Base-by-base conservation (phyloP, 2,329 filamentous ascomycete genomes). In the Falciphora oryzae region DNA sequence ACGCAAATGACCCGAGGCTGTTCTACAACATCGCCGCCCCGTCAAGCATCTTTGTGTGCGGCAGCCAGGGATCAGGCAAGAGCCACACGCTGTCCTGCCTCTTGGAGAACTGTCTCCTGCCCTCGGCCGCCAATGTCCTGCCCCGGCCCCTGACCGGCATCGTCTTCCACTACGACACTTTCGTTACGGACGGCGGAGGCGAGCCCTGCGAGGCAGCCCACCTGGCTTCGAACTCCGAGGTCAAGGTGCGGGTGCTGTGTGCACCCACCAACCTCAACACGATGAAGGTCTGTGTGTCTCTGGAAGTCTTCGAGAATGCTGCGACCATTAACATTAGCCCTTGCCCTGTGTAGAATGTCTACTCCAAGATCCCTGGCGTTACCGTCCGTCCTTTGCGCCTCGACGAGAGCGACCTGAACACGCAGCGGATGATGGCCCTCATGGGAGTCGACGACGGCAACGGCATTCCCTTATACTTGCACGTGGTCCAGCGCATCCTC, bases 141-240 rank as follows among this genome's bases (percentile, higher is more conserved):
- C 77, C 79, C 0, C 75, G 75, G 0, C 85, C 86, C 0, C 74
- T 89, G 0, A 84, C 85, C 0, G 86, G 84, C 0, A 74, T 90
- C 0, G 82, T 90, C 0, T 89, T 90, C 61, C 86, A 90, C 67
- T 90, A 87, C 65, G 85, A 88, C 67, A 80, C 79, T 0, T 85
- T 84, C 66, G 77, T 79, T 14, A 83, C 79, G 0, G 79, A 83
- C 58, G 69, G 71, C 0, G 74, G 78, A 1, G 81, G 81, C 16
- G 76, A 76, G 0, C 80, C 85, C 0, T 88, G 86, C 65, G 87
- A 90, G 70, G 86, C 83, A 0, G 85, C 86, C 0, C 85, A 80
- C 67, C 73, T 90, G 3, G 76, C 81, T 0, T 80, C 79, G 0
- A 69, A 77, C 29, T 64, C 68, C 0, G 71, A 75, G 0, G 74